Conservation (phyloP, 2,329 filamentous ascomycete genomes). For the Aspergillus luchuensis region DNA sequence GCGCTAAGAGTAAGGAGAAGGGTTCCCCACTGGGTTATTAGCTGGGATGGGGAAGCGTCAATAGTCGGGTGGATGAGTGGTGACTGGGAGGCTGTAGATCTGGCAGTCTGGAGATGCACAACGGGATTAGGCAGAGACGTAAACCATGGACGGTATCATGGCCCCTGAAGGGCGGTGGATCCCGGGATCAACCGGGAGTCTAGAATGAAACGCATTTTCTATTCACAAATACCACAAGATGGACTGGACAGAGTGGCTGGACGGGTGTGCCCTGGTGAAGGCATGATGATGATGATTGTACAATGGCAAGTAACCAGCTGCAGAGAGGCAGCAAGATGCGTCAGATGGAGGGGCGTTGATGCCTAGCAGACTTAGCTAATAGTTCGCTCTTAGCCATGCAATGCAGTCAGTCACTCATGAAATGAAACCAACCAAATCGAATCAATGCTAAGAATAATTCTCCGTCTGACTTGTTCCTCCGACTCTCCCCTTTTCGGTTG, state of each 20-base stretch:
- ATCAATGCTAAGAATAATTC: neutral
- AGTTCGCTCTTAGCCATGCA: too few relatives aligned
- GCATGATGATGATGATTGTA: too few relatives aligned
- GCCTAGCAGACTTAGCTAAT: too few relatives aligned
- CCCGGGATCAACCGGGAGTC: neutral
- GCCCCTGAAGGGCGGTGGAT: conserved; percentile 1
- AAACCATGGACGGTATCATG: neutral
- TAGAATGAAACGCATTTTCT: neutral
- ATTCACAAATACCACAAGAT: neutral
- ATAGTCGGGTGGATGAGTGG: conserved; percentile 15
- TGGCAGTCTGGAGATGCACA: conserved; percentile 13
- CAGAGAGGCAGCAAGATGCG: too few relatives aligned
- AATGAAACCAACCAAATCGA: neutral
- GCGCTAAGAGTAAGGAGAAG: conserved; percentile 12
- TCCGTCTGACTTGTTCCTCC: conserved; percentile 3
- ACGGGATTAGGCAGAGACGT: conserved; percentile 25
- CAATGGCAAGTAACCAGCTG: too few relatives aligned
- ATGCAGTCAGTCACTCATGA: too few relatives aligned
- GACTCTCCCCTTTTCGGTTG: neutral
- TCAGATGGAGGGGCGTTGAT: too few relatives aligned
- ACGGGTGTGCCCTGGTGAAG: too few relatives aligned
- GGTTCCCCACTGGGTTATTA: conserved; percentile 22
- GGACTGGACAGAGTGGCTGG: too few relatives aligned
- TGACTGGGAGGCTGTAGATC: conserved; percentile 19
- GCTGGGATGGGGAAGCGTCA: conserved; percentile 17